Base-by-base conservation (phyloP, 495 filamentous ascomycete species). In the Hypoxylon crocopeplum region DNA sequence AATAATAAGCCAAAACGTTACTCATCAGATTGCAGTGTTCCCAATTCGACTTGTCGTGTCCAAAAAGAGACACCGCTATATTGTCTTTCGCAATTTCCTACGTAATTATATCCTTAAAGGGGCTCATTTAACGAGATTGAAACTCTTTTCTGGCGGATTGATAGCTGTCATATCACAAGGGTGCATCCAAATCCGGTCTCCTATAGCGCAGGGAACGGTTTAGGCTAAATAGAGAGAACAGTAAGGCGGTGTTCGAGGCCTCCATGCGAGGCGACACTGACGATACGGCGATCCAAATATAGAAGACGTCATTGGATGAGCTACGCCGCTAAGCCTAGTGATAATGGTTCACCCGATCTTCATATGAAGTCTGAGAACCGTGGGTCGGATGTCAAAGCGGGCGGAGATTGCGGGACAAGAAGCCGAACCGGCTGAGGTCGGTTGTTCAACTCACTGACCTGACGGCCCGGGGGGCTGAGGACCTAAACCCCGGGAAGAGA, bases 351-450 rank as follows among this genome's bases (percentile, higher is more conserved):
- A 19, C 32, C 41, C 12, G 53, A 58, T 58, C 48, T 57, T 58
- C 47, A 32, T 25, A 25, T 7, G 29, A 13, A 32, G 44, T 56
- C 16, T 64, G 45, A 56, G 61, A 41, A 54, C 45, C 55, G 54
- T 56, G 61, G 61, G 41, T 40, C 55, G 55, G 40, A 36, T 45
- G 42, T 56, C 55, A 59, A 40, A 59, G 55, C 49, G 37, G 37
- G 33, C 61, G 61, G 61, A 64, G 55, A 59, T 64, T 22, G 50
- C 61, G 61, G 61, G 61, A 59, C 40, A 36, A 27, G 39, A 40
- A 59, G 16, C 61, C 61, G 61, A 64, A 20, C 33, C 61, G 61
- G 61, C 61, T 64, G 61, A 64, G 61, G 55, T 59, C 19, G 55
- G 48, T 48, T 46, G 55, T 59, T 40, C 54, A 58, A 15, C 22